These are phyloP conservation scores for Hyaloscypha bicolor DNA, from an alignment of 495 filamentous ascomycete genomes.

Conservation along the genomic window DNA sequence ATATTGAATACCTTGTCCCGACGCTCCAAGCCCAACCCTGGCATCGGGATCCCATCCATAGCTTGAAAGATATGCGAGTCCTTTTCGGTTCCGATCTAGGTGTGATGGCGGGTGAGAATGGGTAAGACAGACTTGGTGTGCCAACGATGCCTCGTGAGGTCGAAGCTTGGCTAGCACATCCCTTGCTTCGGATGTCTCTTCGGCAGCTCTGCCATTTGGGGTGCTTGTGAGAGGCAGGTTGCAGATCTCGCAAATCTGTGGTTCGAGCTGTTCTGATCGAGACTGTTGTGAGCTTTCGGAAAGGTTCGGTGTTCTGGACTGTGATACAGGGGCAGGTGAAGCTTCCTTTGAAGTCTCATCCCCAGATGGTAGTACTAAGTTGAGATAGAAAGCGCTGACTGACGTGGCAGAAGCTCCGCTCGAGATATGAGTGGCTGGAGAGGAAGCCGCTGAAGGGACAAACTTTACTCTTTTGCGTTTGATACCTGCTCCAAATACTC, in stretches of 20 bases:
- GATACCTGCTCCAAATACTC: slow-evolving; percentile 79
- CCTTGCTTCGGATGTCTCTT: background rate
- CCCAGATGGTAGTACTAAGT: slow-evolving; percentile 62
- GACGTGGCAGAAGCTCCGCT: slow-evolving; percentile 44
- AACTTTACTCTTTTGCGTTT: slow-evolving; percentile 79
- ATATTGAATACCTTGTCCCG: slow-evolving; percentile 71
- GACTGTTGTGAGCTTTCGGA: background rate
- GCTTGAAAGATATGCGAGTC: slow-evolving; percentile 71
- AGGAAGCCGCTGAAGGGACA: slow-evolving; percentile 53
- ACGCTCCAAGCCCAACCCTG: slow-evolving; percentile 68
- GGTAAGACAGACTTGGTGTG: slow-evolving; percentile 77
- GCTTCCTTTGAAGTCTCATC: slow-evolving; percentile 8
- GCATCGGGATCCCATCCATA: slow-evolving; percentile 91
- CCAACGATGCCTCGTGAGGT: slow-evolving; percentile 71
- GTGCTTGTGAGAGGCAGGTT: slow-evolving; percentile 48
- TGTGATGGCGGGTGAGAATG: slow-evolving; percentile 87
- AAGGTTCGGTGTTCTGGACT: no score
- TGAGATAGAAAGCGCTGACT: slow-evolving; percentile 69
- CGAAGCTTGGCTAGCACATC: background rate
- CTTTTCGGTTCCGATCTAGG: slow-evolving; percentile 75
- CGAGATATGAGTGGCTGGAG: slow-evolving; percentile 51
- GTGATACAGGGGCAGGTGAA: background rate
- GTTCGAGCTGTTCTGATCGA: slow-evolving; percentile 2
- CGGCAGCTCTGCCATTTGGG: slow-evolving; percentile 9
- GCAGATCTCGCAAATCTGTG: slow-evolving; percentile 57